Percentiles rank a stretch among this genome's conserved stretches.
Evolutionary conservation across 73 alveolate species (phyloP).

Genomic region (Paramecium sonneborni): DNA sequence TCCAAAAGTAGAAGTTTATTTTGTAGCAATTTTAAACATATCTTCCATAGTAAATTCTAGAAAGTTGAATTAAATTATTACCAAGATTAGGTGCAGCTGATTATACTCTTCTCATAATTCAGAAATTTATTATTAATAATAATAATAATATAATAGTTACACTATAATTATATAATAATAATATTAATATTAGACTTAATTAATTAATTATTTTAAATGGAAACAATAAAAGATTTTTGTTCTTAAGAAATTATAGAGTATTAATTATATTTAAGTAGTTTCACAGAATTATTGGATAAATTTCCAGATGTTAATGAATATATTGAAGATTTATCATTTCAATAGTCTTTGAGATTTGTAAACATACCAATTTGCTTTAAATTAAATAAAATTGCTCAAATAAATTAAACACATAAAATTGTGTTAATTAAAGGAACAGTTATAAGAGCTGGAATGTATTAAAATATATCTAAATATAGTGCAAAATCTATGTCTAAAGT

Average conservation of each 20-base stretch:
- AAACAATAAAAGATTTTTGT: conserved; percentile 13
- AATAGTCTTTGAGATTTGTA: not conserved
- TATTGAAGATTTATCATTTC: conserved; percentile 29
- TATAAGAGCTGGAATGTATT: conserved; percentile 4
- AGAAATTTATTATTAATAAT: not conserved
- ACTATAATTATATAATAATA: not conserved
- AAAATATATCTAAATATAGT: not conserved
- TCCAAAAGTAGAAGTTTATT: conserved; percentile 52
- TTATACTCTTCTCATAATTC: not conserved
- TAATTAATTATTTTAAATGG: conserved; percentile 9
- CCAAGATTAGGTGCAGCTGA: not conserved
- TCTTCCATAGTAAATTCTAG: conserved; percentile 4
- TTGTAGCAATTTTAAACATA: conserved; percentile 58
- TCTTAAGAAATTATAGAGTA: conserved; percentile 23
- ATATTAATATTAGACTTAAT: not conserved
- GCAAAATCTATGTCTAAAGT: not conserved
- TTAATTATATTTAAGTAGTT: not conserved
- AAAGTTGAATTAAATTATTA: not conserved
- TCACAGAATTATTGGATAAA: conserved; percentile 17
- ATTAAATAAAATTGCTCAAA: conserved; percentile 4
- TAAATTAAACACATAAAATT: not conserved
- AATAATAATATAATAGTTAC: not conserved
- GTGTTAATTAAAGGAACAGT: conserved; percentile 50
- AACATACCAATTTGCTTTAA: conserved; percentile 22
- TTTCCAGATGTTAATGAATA: not conserved